Evolutionary conservation across 2,329 filamentous ascomycete genomes (phyloP).

Genomic region (Colletotrichum sp.): DNA sequence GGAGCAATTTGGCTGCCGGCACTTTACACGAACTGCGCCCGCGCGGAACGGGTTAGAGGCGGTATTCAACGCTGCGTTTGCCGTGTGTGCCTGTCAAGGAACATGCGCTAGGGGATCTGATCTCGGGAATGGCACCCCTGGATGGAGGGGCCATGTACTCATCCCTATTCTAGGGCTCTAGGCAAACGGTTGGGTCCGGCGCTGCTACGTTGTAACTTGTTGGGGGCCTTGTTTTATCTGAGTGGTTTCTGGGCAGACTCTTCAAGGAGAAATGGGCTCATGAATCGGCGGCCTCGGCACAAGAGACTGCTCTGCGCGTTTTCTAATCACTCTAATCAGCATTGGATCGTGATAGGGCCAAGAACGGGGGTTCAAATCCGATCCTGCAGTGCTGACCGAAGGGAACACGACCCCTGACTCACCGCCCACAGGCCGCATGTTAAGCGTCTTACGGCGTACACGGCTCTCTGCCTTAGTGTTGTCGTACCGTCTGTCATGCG

Average conservation of each 20-base stretch:
- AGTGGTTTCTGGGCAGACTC: not conserved
- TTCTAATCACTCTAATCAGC: not conserved
- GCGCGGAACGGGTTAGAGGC: not conserved
- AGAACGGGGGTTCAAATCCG: not conserved
- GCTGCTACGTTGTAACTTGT: not conserved
- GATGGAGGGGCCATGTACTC: not conserved
- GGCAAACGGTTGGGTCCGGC: not conserved
- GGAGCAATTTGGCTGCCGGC: not conserved
- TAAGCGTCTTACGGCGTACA: not conserved
- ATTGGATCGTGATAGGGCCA: not conserved
- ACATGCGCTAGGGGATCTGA: not conserved
- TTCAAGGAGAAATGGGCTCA: not conserved
- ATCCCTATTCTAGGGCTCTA: not conserved
- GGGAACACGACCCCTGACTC: not conserved
- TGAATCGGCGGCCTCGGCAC: not conserved
- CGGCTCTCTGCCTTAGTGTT: not conserved
- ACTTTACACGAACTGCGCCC: not conserved
- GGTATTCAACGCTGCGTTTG: not conserved
- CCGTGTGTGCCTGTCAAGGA: not conserved
- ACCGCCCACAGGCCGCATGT: not conserved
- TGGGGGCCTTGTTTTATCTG: not conserved
- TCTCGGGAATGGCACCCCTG: not conserved
- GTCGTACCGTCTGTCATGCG: not conserved
- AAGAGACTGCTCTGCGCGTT: not conserved
- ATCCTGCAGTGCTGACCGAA: not conserved